phyloP scores from a whole-genome alignment of 129 eudicot genomes.

The Gnaphalium uliginosum region DNA sequence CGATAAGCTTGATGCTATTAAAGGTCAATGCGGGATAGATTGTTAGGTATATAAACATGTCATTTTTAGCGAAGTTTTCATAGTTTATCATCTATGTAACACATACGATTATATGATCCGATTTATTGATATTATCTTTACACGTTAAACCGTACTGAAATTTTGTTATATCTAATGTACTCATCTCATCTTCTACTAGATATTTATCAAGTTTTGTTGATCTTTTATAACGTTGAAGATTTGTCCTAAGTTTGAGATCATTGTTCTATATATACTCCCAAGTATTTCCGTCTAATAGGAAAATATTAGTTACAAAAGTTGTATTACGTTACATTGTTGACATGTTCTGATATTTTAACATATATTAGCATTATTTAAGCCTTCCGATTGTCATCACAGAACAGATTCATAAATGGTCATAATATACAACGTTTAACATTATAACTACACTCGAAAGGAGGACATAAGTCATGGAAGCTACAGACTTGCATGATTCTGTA shows the following conservation, averaged over 20 bases:
- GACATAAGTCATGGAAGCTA: not conserved
- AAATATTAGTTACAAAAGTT: too few species aligned
- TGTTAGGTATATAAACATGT: conserved; percentile 43
- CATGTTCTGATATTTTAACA: too few species aligned
- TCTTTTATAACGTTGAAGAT: not conserved
- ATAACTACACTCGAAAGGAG: not conserved
- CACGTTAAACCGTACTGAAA: not conserved
- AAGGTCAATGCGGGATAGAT: conserved; percentile 66
- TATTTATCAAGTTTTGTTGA: not conserved
- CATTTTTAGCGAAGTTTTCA: conserved; percentile 10
- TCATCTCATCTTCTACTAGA: not conserved
- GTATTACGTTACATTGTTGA: too few species aligned
- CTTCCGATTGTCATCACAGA: not conserved
- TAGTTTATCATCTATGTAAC: conserved; percentile 16
- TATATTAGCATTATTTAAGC: not conserved
- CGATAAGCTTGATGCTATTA: conserved; percentile 29
- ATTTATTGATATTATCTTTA: not conserved
- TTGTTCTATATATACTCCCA: not conserved
- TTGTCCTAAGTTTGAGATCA: not conserved
- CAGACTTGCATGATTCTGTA: not conserved
- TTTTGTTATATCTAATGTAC: not conserved
- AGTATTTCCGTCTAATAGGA: not conserved
- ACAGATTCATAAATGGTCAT: not conserved
- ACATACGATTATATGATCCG: not conserved
- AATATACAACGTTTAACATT: not conserved